phyloP scores from a whole-genome alignment of 805 yeast species.

The Ogataea pilisensis region DNA sequence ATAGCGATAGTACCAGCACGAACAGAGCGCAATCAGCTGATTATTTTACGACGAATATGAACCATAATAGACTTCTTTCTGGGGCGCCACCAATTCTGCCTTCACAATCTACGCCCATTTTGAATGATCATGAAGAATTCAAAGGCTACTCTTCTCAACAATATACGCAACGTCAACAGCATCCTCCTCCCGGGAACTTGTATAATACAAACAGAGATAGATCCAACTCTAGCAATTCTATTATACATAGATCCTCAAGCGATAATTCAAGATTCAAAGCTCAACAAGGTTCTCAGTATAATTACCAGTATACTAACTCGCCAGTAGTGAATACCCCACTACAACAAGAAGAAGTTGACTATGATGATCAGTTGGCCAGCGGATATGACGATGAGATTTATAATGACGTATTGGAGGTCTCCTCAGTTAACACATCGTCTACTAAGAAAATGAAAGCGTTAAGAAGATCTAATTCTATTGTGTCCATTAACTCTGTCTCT shows the following conservation, averaged over 20 bases:
- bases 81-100: background rate
- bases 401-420: slow-evolving; percentile 20
- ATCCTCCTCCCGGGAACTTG: too few relatives aligned
- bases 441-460: slow-evolving; percentile 27
- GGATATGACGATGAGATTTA: slow-evolving; percentile 6
- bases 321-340: slow-evolving; percentile 18
- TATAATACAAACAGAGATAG: slow-evolving; percentile 13
- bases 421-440: slow-evolving; percentile 24
- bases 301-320: slow-evolving; percentile 6
- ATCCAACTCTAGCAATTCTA: slow-evolving; percentile 19
- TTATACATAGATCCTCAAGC: slow-evolving; percentile 3
- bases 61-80: too few relatives aligned
- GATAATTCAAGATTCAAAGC: slow-evolving; percentile 1
- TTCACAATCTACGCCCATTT: background rate
- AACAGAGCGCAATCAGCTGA: background rate
- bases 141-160: background rate
- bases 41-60: slow-evolving; percentile 5
- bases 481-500: slow-evolving; percentile 22
- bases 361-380: slow-evolving; percentile 4
- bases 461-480: slow-evolving; percentile 27
- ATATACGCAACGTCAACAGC: too few relatives aligned
- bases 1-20: too few relatives aligned
- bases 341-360: slow-evolving; percentile 12
- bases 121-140: background rate
- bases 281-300: slow-evolving; percentile 1